phyloP scores from a whole-genome alignment of 192 early-diverging fungal species.

The Coemansia umbellata region DNA sequence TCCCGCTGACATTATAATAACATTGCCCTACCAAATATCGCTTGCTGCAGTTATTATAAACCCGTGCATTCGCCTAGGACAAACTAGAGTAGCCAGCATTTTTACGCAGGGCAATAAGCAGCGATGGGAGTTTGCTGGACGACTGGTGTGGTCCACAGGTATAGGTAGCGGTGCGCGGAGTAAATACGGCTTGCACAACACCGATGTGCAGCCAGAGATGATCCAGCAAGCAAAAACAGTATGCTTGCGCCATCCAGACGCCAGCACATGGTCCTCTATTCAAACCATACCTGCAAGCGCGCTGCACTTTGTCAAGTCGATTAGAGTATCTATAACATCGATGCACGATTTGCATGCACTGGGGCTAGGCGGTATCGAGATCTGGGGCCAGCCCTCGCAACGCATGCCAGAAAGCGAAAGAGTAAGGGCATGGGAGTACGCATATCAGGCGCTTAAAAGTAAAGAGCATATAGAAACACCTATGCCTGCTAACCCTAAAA shows the following conservation, averaged over 20 bases:
- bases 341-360: constrained; percentile 17
- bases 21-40: constrained; percentile 4
- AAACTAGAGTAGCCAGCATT: neutral
- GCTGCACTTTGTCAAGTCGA: constrained; percentile 3
- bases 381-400: constrained; percentile 31
- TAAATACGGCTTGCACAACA: constrained; percentile 2
- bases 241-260: neutral
- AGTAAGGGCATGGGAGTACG: neutral
- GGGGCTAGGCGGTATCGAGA: constrained; percentile 15
- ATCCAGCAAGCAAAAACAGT: neutral
- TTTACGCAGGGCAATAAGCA: constrained; percentile 1
- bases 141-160: neutral
- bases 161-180: neutral
- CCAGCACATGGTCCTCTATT: too few relatives aligned
- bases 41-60: constrained; percentile 15
- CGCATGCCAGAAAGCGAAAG: constrained; percentile 6
- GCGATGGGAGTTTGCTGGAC: constrained; percentile 6
- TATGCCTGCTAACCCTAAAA: neutral
- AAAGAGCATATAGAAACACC: neutral
- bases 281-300: too few relatives aligned
- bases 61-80: constrained; percentile 12
- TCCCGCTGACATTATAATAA: constrained; percentile 11
- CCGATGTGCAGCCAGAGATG: constrained; percentile 2
- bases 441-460: neutral
- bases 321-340: constrained; percentile 9